These are phyloP conservation scores for Uromyces viciae-fabae DNA, from an alignment of 1,284 basidiomycete species.

Conservation along the genomic window DNA sequence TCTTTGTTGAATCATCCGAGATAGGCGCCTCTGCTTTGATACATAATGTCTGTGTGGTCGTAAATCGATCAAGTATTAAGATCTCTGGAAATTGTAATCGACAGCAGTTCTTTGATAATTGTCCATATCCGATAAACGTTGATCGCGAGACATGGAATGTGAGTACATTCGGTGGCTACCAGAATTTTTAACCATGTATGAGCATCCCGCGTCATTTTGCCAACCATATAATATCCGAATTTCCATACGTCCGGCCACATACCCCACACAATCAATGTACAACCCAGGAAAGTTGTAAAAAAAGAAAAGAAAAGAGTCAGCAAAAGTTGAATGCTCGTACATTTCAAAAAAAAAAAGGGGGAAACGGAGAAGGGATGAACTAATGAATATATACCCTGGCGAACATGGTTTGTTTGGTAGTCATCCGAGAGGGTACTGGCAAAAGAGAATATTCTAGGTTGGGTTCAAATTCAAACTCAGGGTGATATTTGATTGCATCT, in stretches of 20 bases:
- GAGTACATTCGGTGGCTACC: constrained; percentile 72
- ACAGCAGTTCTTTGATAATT: constrained; percentile 74
- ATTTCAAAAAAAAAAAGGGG: constrained; percentile 45
- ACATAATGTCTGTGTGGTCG: constrained; percentile 67
- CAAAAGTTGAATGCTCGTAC: no score
- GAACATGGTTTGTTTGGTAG: constrained; percentile 80
- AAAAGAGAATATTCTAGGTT: constrained; percentile 55
- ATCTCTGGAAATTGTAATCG: constrained; percentile 75
- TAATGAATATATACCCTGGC: constrained; percentile 67
- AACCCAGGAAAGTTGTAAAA: no score
- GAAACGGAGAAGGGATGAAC: constrained; percentile 26
- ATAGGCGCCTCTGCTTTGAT: constrained; percentile 46
- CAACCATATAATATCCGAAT: no score
- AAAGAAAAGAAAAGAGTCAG: no score
- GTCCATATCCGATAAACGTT: constrained; percentile 64
- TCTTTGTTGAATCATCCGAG: constrained; percentile 17
- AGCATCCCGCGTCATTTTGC: no score
- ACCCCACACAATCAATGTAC: no score
- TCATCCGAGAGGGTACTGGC: constrained; percentile 68
- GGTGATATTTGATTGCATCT: not conserved
- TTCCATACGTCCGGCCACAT: no score
- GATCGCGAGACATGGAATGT: constrained; percentile 82
- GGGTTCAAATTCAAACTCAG: not conserved
- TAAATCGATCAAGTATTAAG: constrained; percentile 78
- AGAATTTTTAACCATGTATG: constrained; percentile 46